A percentile compares a stretch with the other conserved stretches of the same genome.
Evolutionary conservation across 1,284 basidiomycete genomes (phyloP).

Genomic region (Volvariella volvacea): DNA sequence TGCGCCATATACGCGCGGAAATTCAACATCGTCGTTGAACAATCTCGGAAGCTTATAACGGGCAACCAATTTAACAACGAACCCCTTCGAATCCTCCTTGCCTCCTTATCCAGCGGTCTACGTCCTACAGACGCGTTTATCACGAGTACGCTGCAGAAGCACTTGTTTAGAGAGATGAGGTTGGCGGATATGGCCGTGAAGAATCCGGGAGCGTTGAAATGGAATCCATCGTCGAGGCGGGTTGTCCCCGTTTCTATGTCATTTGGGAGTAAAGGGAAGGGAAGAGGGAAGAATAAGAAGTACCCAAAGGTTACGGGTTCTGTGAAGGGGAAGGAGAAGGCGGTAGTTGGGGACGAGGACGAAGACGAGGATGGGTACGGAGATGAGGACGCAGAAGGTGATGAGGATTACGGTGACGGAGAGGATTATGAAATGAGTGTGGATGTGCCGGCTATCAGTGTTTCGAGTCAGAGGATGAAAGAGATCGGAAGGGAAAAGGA

Average conservation of each 20-base stretch:
- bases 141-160: constrained; percentile 73
- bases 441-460: constrained; percentile 15
- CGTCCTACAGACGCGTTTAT: constrained; percentile 70
- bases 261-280: constrained; percentile 7
- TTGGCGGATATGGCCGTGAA: constrained; percentile 56
- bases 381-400: constrained; percentile 11
- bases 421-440: constrained; percentile 19
- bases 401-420: constrained; percentile 13
- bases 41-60: constrained; percentile 67
- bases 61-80: constrained; percentile 78
- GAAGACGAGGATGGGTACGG: constrained; percentile 11
- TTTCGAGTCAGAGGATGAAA: constrained; percentile 13
- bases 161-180: constrained; percentile 71
- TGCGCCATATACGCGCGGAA: constrained; percentile 59
- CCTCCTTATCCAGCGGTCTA: constrained; percentile 63
- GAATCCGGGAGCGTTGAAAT: constrained; percentile 51
- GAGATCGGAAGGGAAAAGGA: constrained; percentile 19
- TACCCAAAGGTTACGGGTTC: constrained; percentile 16
- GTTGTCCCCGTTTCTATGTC: constrained; percentile 31
- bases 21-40: constrained; percentile 57
- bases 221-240: constrained; percentile 48
- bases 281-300: constrained; percentile 21
- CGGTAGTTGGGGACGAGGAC: constrained; percentile 15
- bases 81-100: constrained; percentile 67
- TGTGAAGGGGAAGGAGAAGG: constrained; percentile 16